Evolutionary conservation across 352 stramenopile genomes (phyloP).

Genomic region (Vaucheria bursata): DNA sequence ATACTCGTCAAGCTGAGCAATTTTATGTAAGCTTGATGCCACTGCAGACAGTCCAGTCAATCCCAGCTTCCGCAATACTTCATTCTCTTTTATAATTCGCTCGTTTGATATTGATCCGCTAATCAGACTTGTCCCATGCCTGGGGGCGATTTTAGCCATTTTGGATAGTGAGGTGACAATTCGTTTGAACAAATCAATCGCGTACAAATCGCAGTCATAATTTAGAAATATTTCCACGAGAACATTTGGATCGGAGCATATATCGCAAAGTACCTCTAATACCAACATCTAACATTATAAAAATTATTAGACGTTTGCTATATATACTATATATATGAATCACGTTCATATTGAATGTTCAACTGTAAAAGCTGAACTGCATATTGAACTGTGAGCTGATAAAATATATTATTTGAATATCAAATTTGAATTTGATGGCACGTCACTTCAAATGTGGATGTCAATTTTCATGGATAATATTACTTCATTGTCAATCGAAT

Average conservation of each 20-base stretch:
- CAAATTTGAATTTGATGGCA: no score
- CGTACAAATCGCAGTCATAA: slow-evolving; percentile 97
- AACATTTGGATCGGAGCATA: slow-evolving; percentile 87
- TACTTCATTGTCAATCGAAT: no score
- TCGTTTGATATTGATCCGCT: background rate
- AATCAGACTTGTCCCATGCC: background rate
- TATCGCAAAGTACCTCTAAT: slow-evolving; percentile 84
- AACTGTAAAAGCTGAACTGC: no score
- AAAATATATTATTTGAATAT: no score
- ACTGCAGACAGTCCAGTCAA: background rate
- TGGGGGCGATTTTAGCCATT: slow-evolving; percentile 50
- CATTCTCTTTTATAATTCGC: background rate
- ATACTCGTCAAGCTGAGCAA: background rate
- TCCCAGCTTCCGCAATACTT: background rate
- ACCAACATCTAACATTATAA: slow-evolving; percentile 69
- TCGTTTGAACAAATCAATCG: slow-evolving; percentile 91
- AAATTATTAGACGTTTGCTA: no score
- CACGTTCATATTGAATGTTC: no score
- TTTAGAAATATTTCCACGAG: slow-evolving; percentile 97
- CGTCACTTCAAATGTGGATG: no score
- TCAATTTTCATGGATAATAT: no score
- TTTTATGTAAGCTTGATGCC: background rate
- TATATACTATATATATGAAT: background rate
- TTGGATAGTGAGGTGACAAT: slow-evolving; percentile 90
- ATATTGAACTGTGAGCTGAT: no score